Conservation (phyloP, 768 basidiomycete genomes). For the Mycena metata region DNA sequence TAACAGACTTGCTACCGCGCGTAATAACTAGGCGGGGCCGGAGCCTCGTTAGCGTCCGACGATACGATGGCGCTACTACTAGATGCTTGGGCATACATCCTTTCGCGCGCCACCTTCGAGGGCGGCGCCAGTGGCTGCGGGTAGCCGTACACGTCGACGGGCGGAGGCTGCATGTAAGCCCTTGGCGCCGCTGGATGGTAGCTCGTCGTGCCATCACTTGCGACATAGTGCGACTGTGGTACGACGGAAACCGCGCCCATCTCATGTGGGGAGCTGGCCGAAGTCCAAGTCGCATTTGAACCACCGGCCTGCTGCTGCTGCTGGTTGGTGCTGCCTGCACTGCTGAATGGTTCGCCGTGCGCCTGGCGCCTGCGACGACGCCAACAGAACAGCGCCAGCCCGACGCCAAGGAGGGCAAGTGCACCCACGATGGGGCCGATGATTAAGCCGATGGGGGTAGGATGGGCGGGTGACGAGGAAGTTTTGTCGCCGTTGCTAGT, state of each 20-base stretch:
- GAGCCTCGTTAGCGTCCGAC: too few species aligned
- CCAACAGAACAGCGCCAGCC: slow-evolving; percentile 17
- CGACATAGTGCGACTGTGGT: too few species aligned
- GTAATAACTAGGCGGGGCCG: too few species aligned
- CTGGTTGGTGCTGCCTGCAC: neutral
- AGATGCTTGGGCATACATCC: neutral
- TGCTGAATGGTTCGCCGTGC: neutral
- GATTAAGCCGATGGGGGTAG: neutral
- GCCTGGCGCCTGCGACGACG: slow-evolving; percentile 1
- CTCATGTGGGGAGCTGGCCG: too few species aligned
- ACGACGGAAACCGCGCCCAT: too few species aligned
- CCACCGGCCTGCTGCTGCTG: neutral
- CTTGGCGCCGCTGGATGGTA: slow-evolving; percentile 12
- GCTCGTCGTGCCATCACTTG: slow-evolving; percentile 9
- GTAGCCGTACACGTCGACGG: neutral
- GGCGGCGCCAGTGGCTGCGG: slow-evolving; percentile 10
- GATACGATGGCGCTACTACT: too few species aligned
- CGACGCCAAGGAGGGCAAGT: slow-evolving; percentile 8
- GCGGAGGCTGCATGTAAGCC: neutral
- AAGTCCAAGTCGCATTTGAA: neutral
- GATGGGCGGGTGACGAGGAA: neutral
- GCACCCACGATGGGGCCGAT: slow-evolving; percentile 5
- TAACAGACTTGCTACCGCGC: too few species aligned
- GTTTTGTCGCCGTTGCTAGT: neutral
- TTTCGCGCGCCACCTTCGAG: slow-evolving; percentile 18